Conservation (phyloP, 345 rosid species). For the Geranium rotundifolium region DNA sequence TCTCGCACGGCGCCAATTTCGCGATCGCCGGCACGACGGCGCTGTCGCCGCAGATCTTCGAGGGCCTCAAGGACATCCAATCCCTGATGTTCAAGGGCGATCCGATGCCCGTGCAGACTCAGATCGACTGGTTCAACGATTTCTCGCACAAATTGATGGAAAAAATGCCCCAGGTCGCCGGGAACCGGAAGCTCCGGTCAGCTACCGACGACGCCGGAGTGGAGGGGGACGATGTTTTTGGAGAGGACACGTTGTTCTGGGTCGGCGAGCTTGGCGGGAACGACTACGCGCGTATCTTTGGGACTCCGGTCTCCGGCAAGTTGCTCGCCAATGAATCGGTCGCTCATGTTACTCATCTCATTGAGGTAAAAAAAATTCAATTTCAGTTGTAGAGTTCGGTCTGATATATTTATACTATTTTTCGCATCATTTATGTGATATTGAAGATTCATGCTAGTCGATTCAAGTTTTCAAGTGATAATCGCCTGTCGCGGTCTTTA, state of each 20-base stretch:
- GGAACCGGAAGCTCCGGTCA: no score
- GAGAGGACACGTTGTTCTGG: conserved; percentile 16
- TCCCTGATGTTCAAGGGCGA: conserved; percentile 16
- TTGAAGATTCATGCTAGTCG: no score
- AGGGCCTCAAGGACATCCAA: not conserved
- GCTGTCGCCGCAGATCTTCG: conserved; percentile 12
- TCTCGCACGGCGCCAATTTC: conserved; percentile 25
- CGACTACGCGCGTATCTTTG: conserved; percentile 21
- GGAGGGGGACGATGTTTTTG: not conserved
- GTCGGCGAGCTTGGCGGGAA: conserved; percentile 24
- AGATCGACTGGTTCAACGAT: conserved; percentile 30
- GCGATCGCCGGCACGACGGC: conserved; percentile 33
- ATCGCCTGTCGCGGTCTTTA: no score
- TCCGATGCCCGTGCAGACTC: conserved; percentile 17
- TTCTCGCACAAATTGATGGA: not conserved
- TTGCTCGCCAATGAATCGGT: conserved; percentile 11
- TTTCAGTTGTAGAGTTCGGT: no score
- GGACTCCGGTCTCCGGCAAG: conserved; percentile 5
- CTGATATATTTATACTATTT: no score
- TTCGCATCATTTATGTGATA: no score
- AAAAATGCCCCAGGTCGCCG: no score
- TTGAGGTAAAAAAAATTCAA: conserved; percentile 18
- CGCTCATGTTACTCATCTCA: conserved; percentile 6
- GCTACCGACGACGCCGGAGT: no score
- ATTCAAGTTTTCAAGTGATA: no score